Base-by-base conservation (phyloP, 1,139 yeast species). In the Geotrichum cucujoidarum region DNA sequence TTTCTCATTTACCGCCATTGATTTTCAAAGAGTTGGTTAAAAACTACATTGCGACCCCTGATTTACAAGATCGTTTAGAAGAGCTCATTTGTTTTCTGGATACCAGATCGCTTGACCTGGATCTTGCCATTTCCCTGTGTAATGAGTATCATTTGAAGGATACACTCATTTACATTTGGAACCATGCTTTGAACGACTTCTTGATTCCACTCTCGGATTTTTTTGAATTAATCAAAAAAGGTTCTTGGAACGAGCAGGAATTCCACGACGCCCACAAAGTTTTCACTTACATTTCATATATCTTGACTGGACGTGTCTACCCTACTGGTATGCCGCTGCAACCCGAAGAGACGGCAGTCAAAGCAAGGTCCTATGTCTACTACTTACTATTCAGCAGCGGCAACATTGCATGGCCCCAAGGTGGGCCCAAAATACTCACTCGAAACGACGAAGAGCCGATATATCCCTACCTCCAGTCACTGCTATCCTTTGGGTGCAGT, bases 231-330 rank as follows among this genome's bases (percentile, higher is more conserved):
- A 67, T 79, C 6, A 40, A 49, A 6, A 51, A 49, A 4, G 53
- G 50, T 5, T 50, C 55, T 13, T 55, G 50, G 4, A 45, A 51
- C 5, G 53, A 51, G 18, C 43, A 40, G 10, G 40, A 51, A 22
- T 58, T 52, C 3, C 34, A 52, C 29, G 55, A 61, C 2, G 67
- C 63, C 1, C 56, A 57, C 7, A 73, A 71, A 53, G 77, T 79
- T 0, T 85, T 70, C 56, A 70, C 81, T 0, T 89, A 83, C 60
- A 62, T 89, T 56, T 73, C 89, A 0, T 82, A 78, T 57, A 69
- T 81, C n/a, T 67, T 87, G 38, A 81, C 89, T 0, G 94, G 95
- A 0, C 68, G 89, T 43, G 82, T 82, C 51, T 89, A 81, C 60
- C 96, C 96, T 0, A 80, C 83, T 0, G 90, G 81, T 14, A 40